Base-by-base conservation (phyloP, 331 rosid species). In the Stylosanthes scabra region DNA sequence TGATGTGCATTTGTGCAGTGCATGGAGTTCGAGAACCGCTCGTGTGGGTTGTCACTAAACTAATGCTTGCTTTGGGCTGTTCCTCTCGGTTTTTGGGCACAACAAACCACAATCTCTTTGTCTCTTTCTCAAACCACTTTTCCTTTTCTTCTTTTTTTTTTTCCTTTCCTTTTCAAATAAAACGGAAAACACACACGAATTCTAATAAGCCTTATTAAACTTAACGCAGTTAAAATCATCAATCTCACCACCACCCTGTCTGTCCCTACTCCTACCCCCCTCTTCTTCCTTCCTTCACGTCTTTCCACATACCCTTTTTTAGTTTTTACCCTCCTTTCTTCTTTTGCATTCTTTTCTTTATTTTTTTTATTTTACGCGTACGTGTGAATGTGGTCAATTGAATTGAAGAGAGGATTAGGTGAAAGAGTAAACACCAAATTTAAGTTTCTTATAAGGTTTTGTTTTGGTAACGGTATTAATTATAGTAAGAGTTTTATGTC, bases 1-100 rank as follows among this genome's bases (percentile, higher is more conserved):
- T 70, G 70, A 75, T 55, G 82, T 54, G 70, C 85, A 31, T 31
- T 31, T 31, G 37, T 31, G 37, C 37, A 55, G 78, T 69, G 73
- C 86, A 72, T 71, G 82, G 75, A 75, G 65, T 65, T 83, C 79
- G 76, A 86, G 87, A 90, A 74, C 81, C 96, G 83, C 92, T 85
- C 97, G 97, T 90, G 97, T 82, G 97, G 88, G 83, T 67, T 60
- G 83, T 63, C 59, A 62, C 70, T 27, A 56, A 76, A 42, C 66
- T 27, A 63, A 67, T 67, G 84, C 71, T 66, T 59, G 77, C 71
- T 72, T 78, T 68, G 15, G 75, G 70, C 68, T 56, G 68, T 45
- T 70, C 46, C 83, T 74, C 83, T 88, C 71, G 86, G 85, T 75
- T 59, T 82, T 77, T 79, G 85, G 44, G 86, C 25, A 10, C 40